Conservation (phyloP, 768 basidiomycete genomes). For the Mycena filopes region DNA sequence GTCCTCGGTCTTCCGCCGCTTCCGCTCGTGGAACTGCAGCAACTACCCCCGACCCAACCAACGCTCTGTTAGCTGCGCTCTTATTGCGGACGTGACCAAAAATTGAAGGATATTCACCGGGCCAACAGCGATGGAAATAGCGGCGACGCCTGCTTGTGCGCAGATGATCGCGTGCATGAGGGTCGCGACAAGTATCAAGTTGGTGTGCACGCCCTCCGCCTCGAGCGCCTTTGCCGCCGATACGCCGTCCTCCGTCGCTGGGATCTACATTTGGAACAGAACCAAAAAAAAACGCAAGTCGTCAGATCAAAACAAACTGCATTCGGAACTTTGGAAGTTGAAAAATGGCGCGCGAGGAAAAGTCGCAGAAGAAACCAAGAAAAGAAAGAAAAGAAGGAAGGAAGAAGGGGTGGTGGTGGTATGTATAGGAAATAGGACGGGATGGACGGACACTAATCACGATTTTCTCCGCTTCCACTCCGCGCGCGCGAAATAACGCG, state of each 20-base stretch:
- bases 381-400: not conserved
- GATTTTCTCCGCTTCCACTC: conserved; percentile 51
- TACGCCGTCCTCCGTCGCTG: conserved; percentile 67
- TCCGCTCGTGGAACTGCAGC: conserved; percentile 54
- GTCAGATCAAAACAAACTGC: conserved; percentile 1
- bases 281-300: too few relatives aligned
- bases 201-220: conserved; percentile 53
- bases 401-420: too few relatives aligned
- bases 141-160: conserved; percentile 58
- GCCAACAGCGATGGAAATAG: conserved; percentile 61
- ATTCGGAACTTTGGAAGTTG: not conserved
- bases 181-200: conserved; percentile 62
- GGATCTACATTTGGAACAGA: too few relatives aligned
- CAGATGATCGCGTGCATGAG: conserved; percentile 68
- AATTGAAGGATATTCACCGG: conserved; percentile 50
- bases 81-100: not conserved
- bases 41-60: conserved; percentile 43
- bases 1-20: conserved; percentile 38
- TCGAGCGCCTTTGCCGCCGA: conserved; percentile 55
- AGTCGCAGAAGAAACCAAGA: not conserved
- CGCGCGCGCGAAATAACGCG: conserved; percentile 51
- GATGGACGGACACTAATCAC: conserved; percentile 59
- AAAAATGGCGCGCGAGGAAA: too few relatives aligned
- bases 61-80: conserved; percentile 4
- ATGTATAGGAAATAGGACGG: conserved; percentile 36